Percentiles rank a stretch among this genome's conserved stretches.
phyloP scores from a whole-genome alignment of 805 yeast species.

The Pichia membranifaciens region DNA sequence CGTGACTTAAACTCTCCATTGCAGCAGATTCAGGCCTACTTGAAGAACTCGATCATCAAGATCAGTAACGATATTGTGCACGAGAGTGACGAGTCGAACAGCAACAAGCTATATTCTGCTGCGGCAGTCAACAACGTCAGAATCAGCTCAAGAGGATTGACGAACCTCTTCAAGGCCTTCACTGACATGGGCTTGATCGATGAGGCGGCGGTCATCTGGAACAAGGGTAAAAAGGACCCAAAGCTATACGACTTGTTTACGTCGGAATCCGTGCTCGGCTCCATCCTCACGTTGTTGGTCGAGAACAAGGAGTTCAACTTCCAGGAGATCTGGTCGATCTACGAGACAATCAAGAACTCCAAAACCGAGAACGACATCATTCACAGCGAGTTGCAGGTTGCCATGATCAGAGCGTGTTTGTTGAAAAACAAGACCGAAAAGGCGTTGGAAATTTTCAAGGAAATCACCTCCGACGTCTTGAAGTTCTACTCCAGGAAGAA shows the following conservation, averaged over 20 bases:
- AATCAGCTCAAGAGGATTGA: conserved; percentile 46
- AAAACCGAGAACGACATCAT: conserved; percentile 20
- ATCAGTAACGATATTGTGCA: conserved; percentile 37
- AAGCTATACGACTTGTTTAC: conserved; percentile 41
- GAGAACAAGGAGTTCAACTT: conserved; percentile 52
- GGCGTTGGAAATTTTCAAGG: conserved; percentile 59
- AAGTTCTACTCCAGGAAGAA: conserved; percentile 19
- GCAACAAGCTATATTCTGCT: background rate
- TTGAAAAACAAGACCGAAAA: conserved; percentile 54
- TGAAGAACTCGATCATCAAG: conserved; percentile 39
- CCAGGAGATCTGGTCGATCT: conserved; percentile 53
- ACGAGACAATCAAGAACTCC: conserved; percentile 33
- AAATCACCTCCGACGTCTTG: conserved; percentile 47
- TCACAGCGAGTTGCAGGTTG: conserved; percentile 48
- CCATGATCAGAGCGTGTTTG: conserved; percentile 70
- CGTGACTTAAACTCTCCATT: conserved; percentile 47
- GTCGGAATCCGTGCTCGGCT: conserved; percentile 61
- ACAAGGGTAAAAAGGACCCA: conserved; percentile 43
- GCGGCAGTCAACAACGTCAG: conserved; percentile 27
- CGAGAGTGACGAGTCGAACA: background rate
- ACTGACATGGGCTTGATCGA: conserved; percentile 52
- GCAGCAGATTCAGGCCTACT: conserved; percentile 40
- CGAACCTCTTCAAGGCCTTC: conserved; percentile 50
- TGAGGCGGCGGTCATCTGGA: conserved; percentile 67
- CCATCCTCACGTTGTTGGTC: conserved; percentile 59